A percentile compares a stretch with the other conserved stretches of the same genome.
phyloP scores from a whole-genome alignment of 164 flowering plant species.

The Warburgia ugandensis region DNA sequence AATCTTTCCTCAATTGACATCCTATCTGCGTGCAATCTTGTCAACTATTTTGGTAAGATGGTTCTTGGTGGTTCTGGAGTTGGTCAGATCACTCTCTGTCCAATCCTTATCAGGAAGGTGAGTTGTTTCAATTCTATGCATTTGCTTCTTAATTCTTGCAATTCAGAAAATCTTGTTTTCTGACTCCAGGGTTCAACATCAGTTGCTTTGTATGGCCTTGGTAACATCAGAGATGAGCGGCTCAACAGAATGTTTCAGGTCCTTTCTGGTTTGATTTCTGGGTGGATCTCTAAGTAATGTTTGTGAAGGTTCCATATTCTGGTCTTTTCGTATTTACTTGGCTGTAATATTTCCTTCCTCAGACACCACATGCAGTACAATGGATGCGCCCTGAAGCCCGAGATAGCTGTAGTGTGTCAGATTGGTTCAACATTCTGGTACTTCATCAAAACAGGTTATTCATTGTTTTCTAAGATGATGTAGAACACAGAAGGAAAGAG shows the following conservation, averaged over 20 bases:
- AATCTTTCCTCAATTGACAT: slow-evolving; percentile 97
- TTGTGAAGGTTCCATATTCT: neutral
- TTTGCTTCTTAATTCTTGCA: neutral
- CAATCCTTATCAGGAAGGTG: slow-evolving; percentile 91
- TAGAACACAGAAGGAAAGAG: neutral
- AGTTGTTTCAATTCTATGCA: slow-evolving; percentile 10
- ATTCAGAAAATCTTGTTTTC: slow-evolving; percentile 2
- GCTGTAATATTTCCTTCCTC: slow-evolving; percentile 10
- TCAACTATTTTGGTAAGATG: slow-evolving; percentile 97
- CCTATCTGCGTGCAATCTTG: slow-evolving; percentile 96
- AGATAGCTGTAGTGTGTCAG: slow-evolving; percentile 72
- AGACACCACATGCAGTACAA: slow-evolving; percentile 99
- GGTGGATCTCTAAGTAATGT: neutral
- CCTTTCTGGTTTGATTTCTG: slow-evolving; percentile 1
- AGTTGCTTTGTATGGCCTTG: slow-evolving; percentile 96
- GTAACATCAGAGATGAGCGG: slow-evolving; percentile 96
- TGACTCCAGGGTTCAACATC: slow-evolving; percentile 76
- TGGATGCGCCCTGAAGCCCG: slow-evolving; percentile 97
- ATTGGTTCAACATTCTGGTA: slow-evolving; percentile 95
- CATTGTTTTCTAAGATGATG: slow-evolving; percentile 2
- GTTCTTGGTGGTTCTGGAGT: slow-evolving; percentile 98
- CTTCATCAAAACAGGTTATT: slow-evolving; percentile 96
- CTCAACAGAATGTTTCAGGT: slow-evolving; percentile 99
- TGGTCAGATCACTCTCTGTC: slow-evolving; percentile 84
- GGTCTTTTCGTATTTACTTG: neutral